phyloP scores from a whole-genome alignment of 306 rosid genomes.

The Argentina anserina region DNA sequence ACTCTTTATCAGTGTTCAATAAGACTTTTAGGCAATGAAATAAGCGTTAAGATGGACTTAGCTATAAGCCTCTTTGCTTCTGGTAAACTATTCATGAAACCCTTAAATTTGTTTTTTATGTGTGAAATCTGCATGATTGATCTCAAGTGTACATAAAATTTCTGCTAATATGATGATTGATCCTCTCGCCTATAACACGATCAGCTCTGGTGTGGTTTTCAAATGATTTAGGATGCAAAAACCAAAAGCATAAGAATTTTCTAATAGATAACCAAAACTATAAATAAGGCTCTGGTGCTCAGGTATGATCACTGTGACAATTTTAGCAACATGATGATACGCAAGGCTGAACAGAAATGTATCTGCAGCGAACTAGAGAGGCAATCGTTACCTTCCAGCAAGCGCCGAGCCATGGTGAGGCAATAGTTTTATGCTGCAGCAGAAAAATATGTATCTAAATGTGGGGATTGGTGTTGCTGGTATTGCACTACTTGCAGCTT shows the following conservation, averaged over 20 bases:
- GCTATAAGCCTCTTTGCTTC: not conserved
- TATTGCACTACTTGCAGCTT: conserved; percentile 3
- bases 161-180: not conserved
- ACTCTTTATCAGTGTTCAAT: not conserved
- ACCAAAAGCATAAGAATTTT: not conserved
- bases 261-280: not conserved
- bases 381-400: conserved; percentile 38
- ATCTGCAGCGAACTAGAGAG: not conserved
- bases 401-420: conserved; percentile 39
- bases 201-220: not conserved
- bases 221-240: not conserved
- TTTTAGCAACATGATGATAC: not conserved
- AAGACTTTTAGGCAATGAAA: not conserved
- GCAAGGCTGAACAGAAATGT: not conserved
- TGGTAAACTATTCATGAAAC: not conserved
- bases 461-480: not conserved
- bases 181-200: not conserved
- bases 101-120: not conserved
- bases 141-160: not conserved
- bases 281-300: not conserved
- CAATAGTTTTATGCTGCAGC: conserved; percentile 1
- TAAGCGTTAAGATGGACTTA: not conserved
- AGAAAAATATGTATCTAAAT: not conserved
- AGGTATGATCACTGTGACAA: not conserved
- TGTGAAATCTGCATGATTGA: not conserved